These are phyloP conservation scores for Carex scoparia DNA, from an alignment of 176 grass and related monocot genomes.

Conservation along the genomic window DNA sequence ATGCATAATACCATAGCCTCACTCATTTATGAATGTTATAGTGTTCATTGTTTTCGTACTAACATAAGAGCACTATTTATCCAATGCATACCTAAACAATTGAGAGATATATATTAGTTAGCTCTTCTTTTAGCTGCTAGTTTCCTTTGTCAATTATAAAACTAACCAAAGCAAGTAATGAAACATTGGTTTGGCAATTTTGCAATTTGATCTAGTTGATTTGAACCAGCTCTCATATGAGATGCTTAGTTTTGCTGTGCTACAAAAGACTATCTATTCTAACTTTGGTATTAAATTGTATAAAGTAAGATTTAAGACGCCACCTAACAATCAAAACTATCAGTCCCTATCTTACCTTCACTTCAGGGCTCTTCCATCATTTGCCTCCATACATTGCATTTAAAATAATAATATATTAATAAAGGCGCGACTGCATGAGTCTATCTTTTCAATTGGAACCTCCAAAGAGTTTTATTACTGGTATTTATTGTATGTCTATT, in stretches of 20 bases:
- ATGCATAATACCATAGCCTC: too few relatives aligned
- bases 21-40: neutral
- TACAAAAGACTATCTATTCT: constrained; percentile 1
- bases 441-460: neutral
- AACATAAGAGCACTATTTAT: neutral
- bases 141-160: neutral
- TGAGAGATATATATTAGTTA: neutral
- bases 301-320: constrained; percentile 1
- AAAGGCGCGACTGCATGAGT: neutral
- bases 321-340: constrained; percentile 28
- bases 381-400: constrained; percentile 14
- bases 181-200: neutral
- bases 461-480: constrained; percentile 8
- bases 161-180: neutral
- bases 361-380: constrained; percentile 17
- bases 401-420: constrained; percentile 6
- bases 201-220: neutral
- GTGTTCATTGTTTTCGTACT: neutral
- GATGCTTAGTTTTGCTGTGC: neutral
- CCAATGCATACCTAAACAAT: neutral
- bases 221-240: neutral
- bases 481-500: neutral
- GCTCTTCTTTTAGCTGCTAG: neutral
- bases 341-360: constrained; percentile 14
- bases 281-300: neutral